A percentile compares a stretch with the other conserved stretches of the same genome.
Conservation (phyloP, 2,329 filamentous ascomycete species). For the Arthrobotrys sinensis region DNA sequence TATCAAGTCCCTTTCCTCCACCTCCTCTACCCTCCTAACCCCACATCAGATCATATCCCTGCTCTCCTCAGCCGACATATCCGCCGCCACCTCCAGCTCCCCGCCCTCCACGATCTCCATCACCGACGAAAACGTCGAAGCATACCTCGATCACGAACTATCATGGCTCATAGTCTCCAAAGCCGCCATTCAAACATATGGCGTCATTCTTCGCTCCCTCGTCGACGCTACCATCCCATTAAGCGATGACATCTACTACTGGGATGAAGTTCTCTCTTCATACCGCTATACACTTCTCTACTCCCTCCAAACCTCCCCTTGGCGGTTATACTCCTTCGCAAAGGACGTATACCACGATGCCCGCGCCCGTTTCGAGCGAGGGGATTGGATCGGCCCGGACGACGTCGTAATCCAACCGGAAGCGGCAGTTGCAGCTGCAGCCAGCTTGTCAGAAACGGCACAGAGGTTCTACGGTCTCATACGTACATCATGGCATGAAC, state of each 20-base stretch:
- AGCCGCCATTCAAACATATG: constrained; percentile 91
- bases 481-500: constrained; percentile 80
- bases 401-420: constrained; percentile 38
- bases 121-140: constrained; percentile 65
- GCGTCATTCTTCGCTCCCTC: constrained; percentile 81
- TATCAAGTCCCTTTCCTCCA: constrained; percentile 80
- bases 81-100: constrained; percentile 67
- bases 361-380: constrained; percentile 39
- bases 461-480: constrained; percentile 85
- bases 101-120: constrained; percentile 59
- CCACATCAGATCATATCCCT: constrained; percentile 75
- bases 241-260: constrained; percentile 92
- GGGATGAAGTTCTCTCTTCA: constrained; percentile 88
- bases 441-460: constrained; percentile 59
- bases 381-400: constrained; percentile 33
- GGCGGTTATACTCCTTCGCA: constrained; percentile 80
- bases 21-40: constrained; percentile 76
- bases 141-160: constrained; percentile 80
- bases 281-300: constrained; percentile 85
- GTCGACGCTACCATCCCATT: constrained; percentile 87
- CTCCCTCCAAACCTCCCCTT: constrained; percentile 85
- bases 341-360: constrained; percentile 79
- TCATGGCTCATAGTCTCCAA: constrained; percentile 94
- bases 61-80: constrained; percentile 76
- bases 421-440: constrained; percentile 14